Evolutionary conservation across 306 rosid genomes (phyloP).

Genomic region (Cucumis cinereus): DNA sequence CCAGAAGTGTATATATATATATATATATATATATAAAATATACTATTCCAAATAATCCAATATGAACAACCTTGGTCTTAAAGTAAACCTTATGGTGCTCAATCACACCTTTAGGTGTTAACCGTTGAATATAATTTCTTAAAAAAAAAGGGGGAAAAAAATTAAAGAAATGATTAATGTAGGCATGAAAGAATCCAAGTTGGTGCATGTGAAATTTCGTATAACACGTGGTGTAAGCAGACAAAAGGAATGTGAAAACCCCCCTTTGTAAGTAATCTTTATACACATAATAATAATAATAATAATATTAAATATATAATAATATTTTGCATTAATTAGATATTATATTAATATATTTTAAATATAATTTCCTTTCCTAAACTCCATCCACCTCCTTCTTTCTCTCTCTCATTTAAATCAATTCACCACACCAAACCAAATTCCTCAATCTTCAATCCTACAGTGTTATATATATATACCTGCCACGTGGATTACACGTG

Average conservation of each 20-base stretch:
- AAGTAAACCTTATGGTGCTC: not conserved
- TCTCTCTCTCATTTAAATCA: not conserved
- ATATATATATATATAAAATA: no score
- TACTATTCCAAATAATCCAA: not conserved
- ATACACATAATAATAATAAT: not conserved
- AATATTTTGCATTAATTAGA: not conserved
- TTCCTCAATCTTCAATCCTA: conserved; percentile 1
- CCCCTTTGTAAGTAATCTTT: conserved; percentile 1
- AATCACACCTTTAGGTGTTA: not conserved
- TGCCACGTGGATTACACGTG: conserved; percentile 14
- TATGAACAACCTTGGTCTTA: not conserved
- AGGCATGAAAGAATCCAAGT: conserved; percentile 5
- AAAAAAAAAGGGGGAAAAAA: not conserved
- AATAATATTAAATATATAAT: not conserved
- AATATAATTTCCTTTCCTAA: not conserved
- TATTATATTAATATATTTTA: not conserved
- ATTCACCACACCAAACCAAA: conserved; percentile 5
- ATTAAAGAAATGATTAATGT: not conserved
- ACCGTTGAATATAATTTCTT: not conserved
- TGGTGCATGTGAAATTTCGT: not conserved
- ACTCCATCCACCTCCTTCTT: not conserved
- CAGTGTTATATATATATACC: not conserved
- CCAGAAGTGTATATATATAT: no score
- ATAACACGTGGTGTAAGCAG: conserved; percentile 9
- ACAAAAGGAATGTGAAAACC: conserved; percentile 13